A percentile compares a stretch with the other conserved stretches of the same genome.
Conservation (phyloP, 192 early-diverging fungal genomes). For the Chytriomyces sp. region DNA sequence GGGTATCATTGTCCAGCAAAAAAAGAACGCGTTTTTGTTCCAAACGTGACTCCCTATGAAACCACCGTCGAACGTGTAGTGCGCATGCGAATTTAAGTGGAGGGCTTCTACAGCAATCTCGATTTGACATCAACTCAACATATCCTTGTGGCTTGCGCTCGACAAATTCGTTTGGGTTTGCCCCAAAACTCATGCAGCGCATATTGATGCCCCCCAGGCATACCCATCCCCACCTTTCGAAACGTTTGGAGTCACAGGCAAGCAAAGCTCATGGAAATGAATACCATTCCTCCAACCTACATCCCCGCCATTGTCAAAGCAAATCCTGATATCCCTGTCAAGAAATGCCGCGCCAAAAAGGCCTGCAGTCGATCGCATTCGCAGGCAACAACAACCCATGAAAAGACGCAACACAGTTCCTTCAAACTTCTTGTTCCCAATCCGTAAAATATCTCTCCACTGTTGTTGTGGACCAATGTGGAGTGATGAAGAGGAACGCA, state of each 20-base stretch:
- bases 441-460: constrained; percentile 76
- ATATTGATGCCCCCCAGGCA: constrained; percentile 85
- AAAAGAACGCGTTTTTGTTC: constrained; percentile 14
- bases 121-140: background rate
- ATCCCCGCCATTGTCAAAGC: constrained; percentile 68
- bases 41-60: background rate
- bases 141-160: constrained; percentile 43
- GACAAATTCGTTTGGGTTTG: constrained; percentile 64
- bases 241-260: constrained; percentile 75
- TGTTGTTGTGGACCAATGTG: constrained; percentile 73
- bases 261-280: constrained; percentile 69
- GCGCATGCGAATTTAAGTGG: constrained; percentile 2
- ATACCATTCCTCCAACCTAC: constrained; percentile 74
- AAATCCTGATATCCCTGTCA: constrained; percentile 67
- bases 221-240: constrained; percentile 86
- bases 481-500: constrained; percentile 59
- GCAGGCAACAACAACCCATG: background rate
- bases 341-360: constrained; percentile 65
- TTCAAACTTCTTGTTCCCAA: constrained; percentile 87
- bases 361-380: constrained; percentile 54
- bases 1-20: constrained; percentile 34
- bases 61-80: constrained; percentile 26
- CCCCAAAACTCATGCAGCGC: constrained; percentile 81
- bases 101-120: background rate
- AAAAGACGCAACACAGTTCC: constrained; percentile 54